Evolutionary conservation across 257 asterid species (phyloP), one percentile per base, ranked within the genome.

Genomic region (Primulina eburnea): DNA sequence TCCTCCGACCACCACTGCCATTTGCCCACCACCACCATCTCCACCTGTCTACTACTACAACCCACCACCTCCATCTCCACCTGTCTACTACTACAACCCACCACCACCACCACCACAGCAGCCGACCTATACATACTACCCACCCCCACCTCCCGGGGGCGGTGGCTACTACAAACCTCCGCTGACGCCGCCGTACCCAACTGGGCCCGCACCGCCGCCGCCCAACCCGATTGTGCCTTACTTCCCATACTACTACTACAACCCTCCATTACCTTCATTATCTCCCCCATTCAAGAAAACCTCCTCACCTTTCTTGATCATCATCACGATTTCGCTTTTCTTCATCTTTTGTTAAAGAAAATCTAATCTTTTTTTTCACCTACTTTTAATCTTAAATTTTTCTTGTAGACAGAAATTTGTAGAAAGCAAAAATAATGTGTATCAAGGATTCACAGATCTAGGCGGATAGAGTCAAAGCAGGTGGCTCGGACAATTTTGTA

Each of bases 151-250:
- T 1, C 76, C 80, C 35, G 62, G 81, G 1, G 82, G 80, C 7
- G 78, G 85, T 58, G 82, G 70, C 2, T 81, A 69, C 78, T 80
- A 84, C 81, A 34, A 64, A 6, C 82, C 85, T 17, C 95, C 92
- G 18, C 92, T 83, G 9, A 50, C 55, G 8, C 80, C 81, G 60
- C 71, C 11, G 75, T 73, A 74, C 69, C 87, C 83, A 29, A 12
- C 85, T 12, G 98, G 97, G 3, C 91, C 88, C 0, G 43, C 82
- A 17, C 94, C 96, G 12, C 96, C 98, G 58, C 97, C 98, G 7
- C 98, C 98, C 14, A 93, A 89, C 74, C 97, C 96, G 18, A 85
- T 89, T 62, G 94, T 90, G 68, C 95, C 97, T 7, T 93, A 92
- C 71, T 92, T 90, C 26, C 98, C 98, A 0, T 92, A 35, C 64